phyloP scores from a whole-genome alignment of 2,329 filamentous ascomycete species.

The Aspergillus felis region DNA sequence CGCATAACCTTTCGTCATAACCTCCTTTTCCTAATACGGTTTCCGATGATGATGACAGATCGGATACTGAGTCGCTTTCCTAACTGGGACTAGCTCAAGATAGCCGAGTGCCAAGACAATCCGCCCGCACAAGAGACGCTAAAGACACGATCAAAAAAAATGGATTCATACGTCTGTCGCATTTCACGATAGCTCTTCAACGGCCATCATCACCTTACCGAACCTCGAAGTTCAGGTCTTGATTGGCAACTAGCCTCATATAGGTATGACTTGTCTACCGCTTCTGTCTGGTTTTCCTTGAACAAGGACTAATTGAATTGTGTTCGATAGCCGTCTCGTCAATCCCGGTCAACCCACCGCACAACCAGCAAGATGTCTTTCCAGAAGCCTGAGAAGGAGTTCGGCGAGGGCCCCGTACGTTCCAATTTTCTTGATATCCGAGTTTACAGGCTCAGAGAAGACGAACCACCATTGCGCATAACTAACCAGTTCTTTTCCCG shows the following conservation, averaged over 20 bases:
- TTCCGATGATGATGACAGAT: conserved; percentile 1
- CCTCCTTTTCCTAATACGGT: background rate
- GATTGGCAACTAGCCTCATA: conserved; percentile 53
- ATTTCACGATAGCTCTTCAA: conserved; percentile 21
- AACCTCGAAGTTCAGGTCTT: conserved; percentile 75
- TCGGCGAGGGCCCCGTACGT: conserved; percentile 79
- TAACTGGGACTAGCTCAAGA: conserved; percentile 33
- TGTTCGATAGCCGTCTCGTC: conserved; percentile 17
- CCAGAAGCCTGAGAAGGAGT: conserved; percentile 93
- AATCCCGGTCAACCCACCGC: conserved; percentile 22
- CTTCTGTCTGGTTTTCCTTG: background rate
- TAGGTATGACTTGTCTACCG: conserved; percentile 13
- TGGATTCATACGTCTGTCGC: conserved; percentile 14
- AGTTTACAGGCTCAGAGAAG: background rate
- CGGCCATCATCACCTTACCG: conserved; percentile 73
- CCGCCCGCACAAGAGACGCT: conserved; percentile 24
- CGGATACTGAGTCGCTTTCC: conserved; percentile 15
- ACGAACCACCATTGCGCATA: background rate
- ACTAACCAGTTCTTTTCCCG: conserved; percentile 16
- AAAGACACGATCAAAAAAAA: conserved; percentile 12
- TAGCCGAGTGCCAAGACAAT: conserved; percentile 37
- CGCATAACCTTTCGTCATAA: background rate
- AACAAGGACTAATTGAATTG: conserved; percentile 3
- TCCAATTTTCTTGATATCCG: conserved; percentile 4
- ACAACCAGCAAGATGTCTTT: conserved; percentile 71